Percentiles rank a stretch among this genome's conserved stretches.
Conservation (phyloP, 441 rosid genomes). For the Omphalea diandra region DNA sequence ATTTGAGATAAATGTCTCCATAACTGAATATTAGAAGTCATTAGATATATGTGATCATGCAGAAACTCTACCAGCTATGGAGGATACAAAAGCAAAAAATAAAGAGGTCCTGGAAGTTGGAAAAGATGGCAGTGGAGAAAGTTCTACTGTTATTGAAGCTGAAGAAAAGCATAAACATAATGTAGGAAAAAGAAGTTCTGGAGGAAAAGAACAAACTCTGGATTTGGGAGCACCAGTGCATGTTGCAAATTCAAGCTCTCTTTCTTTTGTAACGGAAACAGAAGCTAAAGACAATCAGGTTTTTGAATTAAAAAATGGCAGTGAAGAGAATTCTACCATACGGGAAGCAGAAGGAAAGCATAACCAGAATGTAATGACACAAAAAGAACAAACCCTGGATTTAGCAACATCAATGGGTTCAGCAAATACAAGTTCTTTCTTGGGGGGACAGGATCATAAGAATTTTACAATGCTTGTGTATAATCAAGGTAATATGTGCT, state of each 20-base stretch:
- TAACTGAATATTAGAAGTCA: neutral
- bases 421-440: slow-evolving; percentile 18
- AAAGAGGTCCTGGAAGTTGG: slow-evolving; percentile 21
- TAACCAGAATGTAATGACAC: slow-evolving; percentile 16
- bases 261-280: neutral
- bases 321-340: neutral
- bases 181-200: slow-evolving; percentile 16
- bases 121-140: slow-evolving; percentile 6
- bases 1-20: neutral
- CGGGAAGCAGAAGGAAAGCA: slow-evolving; percentile 20
- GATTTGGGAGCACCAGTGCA: slow-evolving; percentile 8
- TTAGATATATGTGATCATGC: neutral
- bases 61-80: slow-evolving; percentile 3
- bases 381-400: slow-evolving; percentile 18
- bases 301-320: slow-evolving; percentile 15
- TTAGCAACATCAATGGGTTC: slow-evolving; percentile 9
- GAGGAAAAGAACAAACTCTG: slow-evolving; percentile 18
- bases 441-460: slow-evolving; percentile 19
- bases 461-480: slow-evolving; percentile 16
- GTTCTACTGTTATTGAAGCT: slow-evolving; percentile 10
- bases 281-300: slow-evolving; percentile 5
- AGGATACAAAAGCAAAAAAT: slow-evolving; percentile 8
- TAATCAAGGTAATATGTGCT: slow-evolving; percentile 27
- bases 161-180: slow-evolving; percentile 21
- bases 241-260: slow-evolving; percentile 19